These are phyloP conservation scores for Globisporangium middletonii DNA, from an alignment of 352 stramenopile species.

Conservation along the genomic window DNA sequence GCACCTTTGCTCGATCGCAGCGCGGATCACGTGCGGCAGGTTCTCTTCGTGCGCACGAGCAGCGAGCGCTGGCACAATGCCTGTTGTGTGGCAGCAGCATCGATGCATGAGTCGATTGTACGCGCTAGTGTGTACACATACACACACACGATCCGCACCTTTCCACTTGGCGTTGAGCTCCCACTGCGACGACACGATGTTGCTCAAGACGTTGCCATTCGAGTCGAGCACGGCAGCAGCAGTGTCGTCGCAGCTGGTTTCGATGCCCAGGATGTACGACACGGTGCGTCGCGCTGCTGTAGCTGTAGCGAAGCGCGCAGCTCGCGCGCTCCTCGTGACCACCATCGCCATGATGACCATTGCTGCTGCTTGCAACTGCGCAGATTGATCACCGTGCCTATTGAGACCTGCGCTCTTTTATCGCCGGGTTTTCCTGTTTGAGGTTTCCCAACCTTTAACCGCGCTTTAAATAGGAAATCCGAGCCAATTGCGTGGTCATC, in stretches of 20 bases:
- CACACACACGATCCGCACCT: constrained; percentile 23
- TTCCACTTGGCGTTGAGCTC: constrained; percentile 83
- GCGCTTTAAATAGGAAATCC: no score
- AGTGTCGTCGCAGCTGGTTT: constrained; percentile 96
- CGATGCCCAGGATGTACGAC: constrained; percentile 91
- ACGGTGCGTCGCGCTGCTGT: constrained; percentile 14
- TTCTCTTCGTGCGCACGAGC: constrained; percentile 92
- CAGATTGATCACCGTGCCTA: no score
- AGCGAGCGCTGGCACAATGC: constrained; percentile 95
- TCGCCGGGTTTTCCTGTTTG: no score
- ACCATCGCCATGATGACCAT: constrained; percentile 1
- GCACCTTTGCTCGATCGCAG: constrained; percentile 86
- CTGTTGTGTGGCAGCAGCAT: constrained; percentile 22
- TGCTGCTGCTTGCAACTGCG: no score
- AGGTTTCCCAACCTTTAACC: no score
- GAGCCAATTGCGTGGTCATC: no score
- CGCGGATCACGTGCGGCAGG: constrained; percentile 91
- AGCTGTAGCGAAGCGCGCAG: no score
- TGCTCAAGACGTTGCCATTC: constrained; percentile 90
- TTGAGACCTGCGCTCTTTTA: no score
- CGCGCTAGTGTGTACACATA: not conserved
- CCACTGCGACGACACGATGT: constrained; percentile 92
- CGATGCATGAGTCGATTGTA: not conserved
- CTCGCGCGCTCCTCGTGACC: not conserved
- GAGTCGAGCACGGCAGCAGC: constrained; percentile 85